Conservation (phyloP, 2,329 filamentous ascomycete genomes). For the Neoscytalidium dimidiatum region DNA sequence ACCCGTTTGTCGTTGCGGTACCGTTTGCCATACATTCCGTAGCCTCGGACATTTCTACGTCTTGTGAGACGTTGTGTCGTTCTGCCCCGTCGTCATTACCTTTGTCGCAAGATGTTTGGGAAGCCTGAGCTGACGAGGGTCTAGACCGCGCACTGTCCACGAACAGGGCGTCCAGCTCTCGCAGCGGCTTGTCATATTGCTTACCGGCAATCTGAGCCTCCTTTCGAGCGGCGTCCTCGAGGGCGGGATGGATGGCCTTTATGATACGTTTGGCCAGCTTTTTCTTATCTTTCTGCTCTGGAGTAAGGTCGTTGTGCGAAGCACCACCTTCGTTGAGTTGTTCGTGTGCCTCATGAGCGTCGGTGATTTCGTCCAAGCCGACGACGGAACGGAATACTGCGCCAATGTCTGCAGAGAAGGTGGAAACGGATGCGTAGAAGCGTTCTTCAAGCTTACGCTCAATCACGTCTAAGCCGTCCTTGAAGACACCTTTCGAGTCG, state of each 20-base stretch:
- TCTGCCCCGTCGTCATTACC: constrained; percentile 18
- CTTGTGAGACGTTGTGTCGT: constrained; percentile 5
- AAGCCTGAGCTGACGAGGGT: constrained; percentile 45
- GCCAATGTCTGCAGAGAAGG: constrained; percentile 62
- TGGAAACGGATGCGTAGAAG: constrained; percentile 60
- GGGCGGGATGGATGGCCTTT: constrained; percentile 74
- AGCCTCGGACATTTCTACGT: constrained; percentile 18
- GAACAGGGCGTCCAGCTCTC: constrained; percentile 71
- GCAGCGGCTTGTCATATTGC: constrained; percentile 66
- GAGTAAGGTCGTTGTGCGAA: constrained; percentile 43
- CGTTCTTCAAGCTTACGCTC: constrained; percentile 57
- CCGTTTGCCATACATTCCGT: constrained; percentile 10
- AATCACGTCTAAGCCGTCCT: constrained; percentile 54
- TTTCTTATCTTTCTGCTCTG: constrained; percentile 78
- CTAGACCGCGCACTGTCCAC: constrained; percentile 63
- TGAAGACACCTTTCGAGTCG: constrained; percentile 57
- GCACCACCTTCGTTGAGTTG: constrained; percentile 42
- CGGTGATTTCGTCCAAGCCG: constrained; percentile 48
- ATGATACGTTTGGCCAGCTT: constrained; percentile 88
- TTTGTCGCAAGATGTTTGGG: constrained; percentile 28
- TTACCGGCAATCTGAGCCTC: constrained; percentile 80
- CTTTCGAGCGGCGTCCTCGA: constrained; percentile 74
- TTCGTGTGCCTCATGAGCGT: constrained; percentile 42
- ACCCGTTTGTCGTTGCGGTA: constrained; percentile 20
- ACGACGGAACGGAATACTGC: constrained; percentile 58